Base-by-base conservation (phyloP, 805 yeast species). In the Kodamaea nitidulidarum region DNA sequence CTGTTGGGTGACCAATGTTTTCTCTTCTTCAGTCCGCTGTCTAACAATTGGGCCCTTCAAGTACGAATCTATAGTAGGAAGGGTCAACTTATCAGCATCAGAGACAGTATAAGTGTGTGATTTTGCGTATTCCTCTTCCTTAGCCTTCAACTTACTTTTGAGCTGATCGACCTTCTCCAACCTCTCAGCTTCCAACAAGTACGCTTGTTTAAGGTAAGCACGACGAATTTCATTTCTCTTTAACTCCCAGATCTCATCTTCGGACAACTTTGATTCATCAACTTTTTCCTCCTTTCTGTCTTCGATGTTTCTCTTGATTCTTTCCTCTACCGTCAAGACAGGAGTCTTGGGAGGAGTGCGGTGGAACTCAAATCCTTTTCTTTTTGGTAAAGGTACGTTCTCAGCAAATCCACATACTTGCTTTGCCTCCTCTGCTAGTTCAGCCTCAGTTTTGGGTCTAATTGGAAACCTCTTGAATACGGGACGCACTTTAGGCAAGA, bases 41-140 rank as follows among this genome's bases (percentile, higher is more conserved):
- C 84, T 74, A 70, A 90, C 76, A 44, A 88, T 63, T 11, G 91
- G 85, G 2, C 85, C 86, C 15, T 73, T 59, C 44, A 86, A 60
- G 46, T 79, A 71, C 27, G 74, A 70, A 51, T 83, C 88, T 41
- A 88, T 68, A 1, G 95, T 84, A 34, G 96, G 96, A 36, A 87
- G 67, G 1, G 95, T 86, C 52, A 82, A 73, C 51, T 70, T 66
- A 35, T 78, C 71, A 16, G 87, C 81, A 36, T 67, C 70, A 4
- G 75, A 60, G 46, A 70, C 72, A 39, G 71, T 73, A 38, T 65
- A 56, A 25, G 57, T 54, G 21, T 42, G 41, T 16, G 66, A 65
- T 18, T 52, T 50, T 34, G 53, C 49, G 15, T 56, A 42, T 32
- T 44, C 50, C 30, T 51, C 49, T 20, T 48, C 44, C 32, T 56